Evolutionary conservation across 345 rosid genomes (phyloP).

Genomic region (Erysimum cheiranthoides): DNA sequence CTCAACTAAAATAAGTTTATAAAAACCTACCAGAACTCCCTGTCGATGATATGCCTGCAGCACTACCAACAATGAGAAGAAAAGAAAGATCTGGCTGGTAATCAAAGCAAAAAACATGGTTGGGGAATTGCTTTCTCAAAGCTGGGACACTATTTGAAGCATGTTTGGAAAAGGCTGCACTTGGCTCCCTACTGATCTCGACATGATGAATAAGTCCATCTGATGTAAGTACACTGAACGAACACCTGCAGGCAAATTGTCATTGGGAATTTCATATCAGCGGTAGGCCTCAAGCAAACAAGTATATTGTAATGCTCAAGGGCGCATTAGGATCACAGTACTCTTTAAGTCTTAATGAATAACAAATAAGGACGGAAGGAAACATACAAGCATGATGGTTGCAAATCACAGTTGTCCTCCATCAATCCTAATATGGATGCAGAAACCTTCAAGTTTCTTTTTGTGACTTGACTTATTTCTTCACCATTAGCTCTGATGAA

Average conservation of each 20-base stretch:
- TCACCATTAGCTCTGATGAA: conserved; percentile 87
- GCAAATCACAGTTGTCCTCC: conserved; percentile 53
- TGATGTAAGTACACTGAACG: conserved; percentile 65
- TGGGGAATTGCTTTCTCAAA: conserved; percentile 63
- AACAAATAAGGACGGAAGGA: conserved; percentile 5
- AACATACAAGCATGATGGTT: conserved; percentile 73
- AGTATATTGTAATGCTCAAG: conserved; percentile 15
- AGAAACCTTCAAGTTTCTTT: conserved; percentile 65
- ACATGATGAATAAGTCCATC: conserved; percentile 76
- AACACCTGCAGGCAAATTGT: conserved; percentile 61
- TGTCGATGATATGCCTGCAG: conserved; percentile 49
- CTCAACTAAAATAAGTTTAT: conserved; percentile 34
- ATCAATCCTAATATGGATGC: conserved; percentile 70
- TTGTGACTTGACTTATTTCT: conserved; percentile 68
- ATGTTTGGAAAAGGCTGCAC: conserved; percentile 55
- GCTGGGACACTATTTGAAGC: conserved; percentile 49
- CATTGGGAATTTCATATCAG: conserved; percentile 13
- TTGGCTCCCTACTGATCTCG: conserved; percentile 74
- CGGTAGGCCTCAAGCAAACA: conserved; percentile 14
- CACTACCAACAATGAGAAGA: conserved; percentile 65
- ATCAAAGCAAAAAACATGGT: conserved; percentile 72
- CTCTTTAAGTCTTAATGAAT: conserved; percentile 36
- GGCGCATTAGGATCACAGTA: conserved; percentile 11
- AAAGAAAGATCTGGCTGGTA: conserved; percentile 67
- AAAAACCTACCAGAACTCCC: conserved; percentile 65